phyloP scores from a whole-genome alignment of 129 eudicot species.

The Rutidosis leptorrhynchoides region DNA sequence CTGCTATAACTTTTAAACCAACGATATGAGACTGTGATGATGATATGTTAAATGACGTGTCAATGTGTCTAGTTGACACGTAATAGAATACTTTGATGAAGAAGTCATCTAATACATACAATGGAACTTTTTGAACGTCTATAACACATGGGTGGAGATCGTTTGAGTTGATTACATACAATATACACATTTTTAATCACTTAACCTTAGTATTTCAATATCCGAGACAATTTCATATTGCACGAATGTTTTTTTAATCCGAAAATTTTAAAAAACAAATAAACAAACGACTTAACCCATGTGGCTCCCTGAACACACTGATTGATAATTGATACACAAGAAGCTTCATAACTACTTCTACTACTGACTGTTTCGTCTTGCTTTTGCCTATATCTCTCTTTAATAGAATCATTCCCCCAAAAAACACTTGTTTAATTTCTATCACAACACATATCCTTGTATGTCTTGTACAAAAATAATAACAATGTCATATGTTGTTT shows the following conservation, averaged over 20 bases:
- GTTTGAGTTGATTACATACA: no score
- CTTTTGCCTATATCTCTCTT: conserved; percentile 3
- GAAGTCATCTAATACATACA: no score
- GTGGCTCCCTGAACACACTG: conserved; percentile 12
- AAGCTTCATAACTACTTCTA: conserved; percentile 23
- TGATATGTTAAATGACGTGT: no score
- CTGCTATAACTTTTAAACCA: no score
- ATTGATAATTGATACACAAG: conserved; percentile 11
- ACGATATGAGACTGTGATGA: no score
- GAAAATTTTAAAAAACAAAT: neutral
- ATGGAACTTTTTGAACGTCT: no score
- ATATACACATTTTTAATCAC: no score
- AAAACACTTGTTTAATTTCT: neutral
- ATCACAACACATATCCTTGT: neutral
- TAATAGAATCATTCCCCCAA: neutral
- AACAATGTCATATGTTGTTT: neutral
- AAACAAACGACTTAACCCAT: conserved; percentile 13
- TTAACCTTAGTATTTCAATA: neutral
- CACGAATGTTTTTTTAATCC: conserved; percentile 28
- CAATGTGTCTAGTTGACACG: no score
- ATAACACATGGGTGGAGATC: no score
- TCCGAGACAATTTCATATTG: conserved; percentile 7
- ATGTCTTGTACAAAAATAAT: neutral
- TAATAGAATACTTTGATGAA: no score
- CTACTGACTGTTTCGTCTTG: neutral